Percentiles rank a stretch among this genome's conserved stretches.
Conservation (phyloP, 768 basidiomycete genomes). For the Macrolepiota fuliginosa region DNA sequence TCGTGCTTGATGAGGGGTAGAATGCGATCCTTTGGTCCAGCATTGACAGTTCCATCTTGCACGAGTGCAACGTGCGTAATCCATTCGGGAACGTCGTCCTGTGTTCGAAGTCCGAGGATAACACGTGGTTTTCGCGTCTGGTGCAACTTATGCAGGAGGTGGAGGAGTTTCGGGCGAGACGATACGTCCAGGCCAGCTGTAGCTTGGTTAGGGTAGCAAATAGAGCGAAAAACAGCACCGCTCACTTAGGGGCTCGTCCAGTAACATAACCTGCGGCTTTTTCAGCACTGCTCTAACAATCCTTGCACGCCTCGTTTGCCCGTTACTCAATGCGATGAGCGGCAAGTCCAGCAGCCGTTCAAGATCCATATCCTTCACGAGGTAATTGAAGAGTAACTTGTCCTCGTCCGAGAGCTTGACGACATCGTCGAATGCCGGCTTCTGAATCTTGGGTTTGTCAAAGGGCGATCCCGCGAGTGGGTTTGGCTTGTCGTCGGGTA, state of each 20-base stretch:
- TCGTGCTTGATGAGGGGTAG: slow-evolving; percentile 18
- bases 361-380: slow-evolving; percentile 60
- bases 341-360: slow-evolving; percentile 74
- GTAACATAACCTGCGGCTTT: slow-evolving; percentile 69
- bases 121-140: slow-evolving; percentile 18
- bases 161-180: slow-evolving; percentile 36
- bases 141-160: slow-evolving; percentile 19
- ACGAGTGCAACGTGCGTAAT: slow-evolving; percentile 66
- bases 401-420: slow-evolving; percentile 8
- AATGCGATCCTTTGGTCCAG: slow-evolving; percentile 50
- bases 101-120: slow-evolving; percentile 43
- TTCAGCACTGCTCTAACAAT: slow-evolving; percentile 75
- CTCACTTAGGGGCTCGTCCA: slow-evolving; percentile 93
- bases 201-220: not conserved
- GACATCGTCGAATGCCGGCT: slow-evolving; percentile 10
- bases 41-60: slow-evolving; percentile 41
- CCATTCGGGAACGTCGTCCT: slow-evolving; percentile 73
- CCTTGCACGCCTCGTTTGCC: slow-evolving; percentile 85
- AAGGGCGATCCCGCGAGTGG: slow-evolving; percentile 23
- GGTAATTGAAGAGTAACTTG: slow-evolving; percentile 40
- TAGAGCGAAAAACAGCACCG: slow-evolving; percentile 13
- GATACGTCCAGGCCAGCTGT: slow-evolving; percentile 75
- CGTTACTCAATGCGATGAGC: slow-evolving; percentile 82
- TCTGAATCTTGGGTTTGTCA: slow-evolving; percentile 14
- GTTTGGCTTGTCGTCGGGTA: slow-evolving; percentile 16